Percentiles rank a stretch among this genome's conserved stretches.
Evolutionary conservation across 306 rosid genomes (phyloP).

Genomic region (Urtica urens): DNA sequence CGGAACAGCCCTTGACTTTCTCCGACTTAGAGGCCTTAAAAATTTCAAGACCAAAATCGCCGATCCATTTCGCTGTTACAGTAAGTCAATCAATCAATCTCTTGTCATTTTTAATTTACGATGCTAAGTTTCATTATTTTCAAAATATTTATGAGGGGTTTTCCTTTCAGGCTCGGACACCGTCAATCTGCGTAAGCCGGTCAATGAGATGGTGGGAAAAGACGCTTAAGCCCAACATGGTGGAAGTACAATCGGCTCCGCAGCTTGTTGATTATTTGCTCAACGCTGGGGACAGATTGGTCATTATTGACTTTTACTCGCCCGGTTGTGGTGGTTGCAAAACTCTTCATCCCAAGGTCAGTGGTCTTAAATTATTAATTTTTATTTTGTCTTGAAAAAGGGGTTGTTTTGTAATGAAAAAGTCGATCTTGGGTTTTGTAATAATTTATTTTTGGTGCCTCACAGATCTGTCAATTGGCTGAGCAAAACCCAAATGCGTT

Average conservation of each 20-base stretch:
- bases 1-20: too few relatives aligned
- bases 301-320: conserved; percentile 64
- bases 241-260: conserved; percentile 61
- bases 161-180: too few relatives aligned
- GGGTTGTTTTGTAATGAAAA: background rate
- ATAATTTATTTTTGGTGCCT: background rate
- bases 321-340: conserved; percentile 95
- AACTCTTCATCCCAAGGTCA: conserved; percentile 81
- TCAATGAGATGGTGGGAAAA: conserved; percentile 78
- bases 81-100: too few relatives aligned
- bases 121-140: too few relatives aligned
- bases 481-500: conserved; percentile 44
- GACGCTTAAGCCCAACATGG: conserved; percentile 60
- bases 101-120: too few relatives aligned
- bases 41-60: too few relatives aligned
- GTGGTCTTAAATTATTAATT: background rate
- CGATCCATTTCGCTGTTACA: too few relatives aligned
- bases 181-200: too few relatives aligned
- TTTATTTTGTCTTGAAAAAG: too few relatives aligned
- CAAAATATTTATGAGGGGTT: too few relatives aligned
- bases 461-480: conserved; percentile 84
- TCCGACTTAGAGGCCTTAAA: too few relatives aligned
- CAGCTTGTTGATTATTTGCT: conserved; percentile 46
- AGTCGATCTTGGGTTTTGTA: too few relatives aligned
- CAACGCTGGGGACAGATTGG: conserved; percentile 69